Evolutionary conservation across 108 stramenopile genomes (phyloP).

Genomic region (Ochromonas danica): DNA sequence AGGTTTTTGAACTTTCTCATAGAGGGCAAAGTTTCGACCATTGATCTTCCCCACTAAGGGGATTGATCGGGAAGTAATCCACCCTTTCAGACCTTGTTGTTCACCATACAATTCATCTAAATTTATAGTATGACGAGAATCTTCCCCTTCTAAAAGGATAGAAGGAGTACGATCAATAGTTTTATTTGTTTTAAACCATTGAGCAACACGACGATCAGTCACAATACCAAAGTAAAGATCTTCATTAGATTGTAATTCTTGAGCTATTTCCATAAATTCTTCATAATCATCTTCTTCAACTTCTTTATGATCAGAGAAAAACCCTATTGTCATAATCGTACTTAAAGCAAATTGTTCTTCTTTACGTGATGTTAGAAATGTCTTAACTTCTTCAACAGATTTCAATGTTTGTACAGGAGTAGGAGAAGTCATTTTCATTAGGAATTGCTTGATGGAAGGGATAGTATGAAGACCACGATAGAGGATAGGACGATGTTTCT

Average conservation of each 20-base stretch:
- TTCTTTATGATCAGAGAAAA: constrained; percentile 32
- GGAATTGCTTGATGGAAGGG: not conserved
- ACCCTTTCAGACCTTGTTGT: not conserved
- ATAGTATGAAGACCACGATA: constrained; percentile 4
- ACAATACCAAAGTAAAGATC: constrained; percentile 24
- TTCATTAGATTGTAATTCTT: not conserved
- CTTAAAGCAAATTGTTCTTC: not conserved
- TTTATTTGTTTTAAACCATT: constrained; percentile 19
- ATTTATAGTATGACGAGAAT: constrained; percentile 12
- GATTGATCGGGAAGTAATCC: not conserved
- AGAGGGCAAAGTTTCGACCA: constrained; percentile 45
- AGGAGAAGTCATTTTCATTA: not conserved
- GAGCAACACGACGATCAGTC: not conserved
- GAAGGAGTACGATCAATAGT: constrained; percentile 37
- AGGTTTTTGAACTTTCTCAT: constrained; percentile 42
- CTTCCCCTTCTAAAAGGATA: not conserved
- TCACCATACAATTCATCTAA: constrained; percentile 35
- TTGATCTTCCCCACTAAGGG: constrained; percentile 44
- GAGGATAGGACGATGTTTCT: not conserved
- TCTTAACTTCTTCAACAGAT: not conserved
- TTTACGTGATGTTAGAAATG: constrained; percentile 19
- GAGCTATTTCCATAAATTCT: constrained; percentile 19
- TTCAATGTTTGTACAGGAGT: not conserved
- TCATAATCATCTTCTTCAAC: constrained; percentile 39
- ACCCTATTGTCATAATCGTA: constrained; percentile 27